Conservation (phyloP, 495 filamentous ascomycete genomes). For the Hypoxylon subgilvum region DNA sequence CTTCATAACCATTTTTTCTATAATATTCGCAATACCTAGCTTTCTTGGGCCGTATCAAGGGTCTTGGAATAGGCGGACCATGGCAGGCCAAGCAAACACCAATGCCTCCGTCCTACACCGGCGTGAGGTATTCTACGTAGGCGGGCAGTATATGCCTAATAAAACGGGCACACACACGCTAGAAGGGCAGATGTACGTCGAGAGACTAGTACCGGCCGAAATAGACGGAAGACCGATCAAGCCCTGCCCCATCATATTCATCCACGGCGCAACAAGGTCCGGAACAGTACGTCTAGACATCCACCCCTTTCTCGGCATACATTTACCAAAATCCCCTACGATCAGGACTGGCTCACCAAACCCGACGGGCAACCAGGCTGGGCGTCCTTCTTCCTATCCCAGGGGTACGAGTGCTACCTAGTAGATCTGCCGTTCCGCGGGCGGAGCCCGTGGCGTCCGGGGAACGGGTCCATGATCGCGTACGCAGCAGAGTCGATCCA, state of each 20-base stretch:
- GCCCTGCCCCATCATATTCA: slow-evolving; percentile 55
- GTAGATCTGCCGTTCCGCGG: slow-evolving; percentile 52
- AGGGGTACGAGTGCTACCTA: slow-evolving; percentile 56
- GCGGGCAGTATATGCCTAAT: slow-evolving; percentile 51
- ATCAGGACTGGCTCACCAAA: slow-evolving; percentile 56
- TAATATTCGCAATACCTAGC: no score
- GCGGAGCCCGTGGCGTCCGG: slow-evolving; percentile 40
- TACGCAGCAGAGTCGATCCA: slow-evolving; percentile 39
- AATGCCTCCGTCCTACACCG: slow-evolving; percentile 11
- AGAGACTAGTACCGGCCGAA: slow-evolving; percentile 52
- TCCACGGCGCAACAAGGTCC: slow-evolving; percentile 60
- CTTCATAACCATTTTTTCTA: no score
- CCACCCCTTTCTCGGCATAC: not conserved
- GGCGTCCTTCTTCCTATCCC: slow-evolving; percentile 56
- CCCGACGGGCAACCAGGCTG: slow-evolving; percentile 59
- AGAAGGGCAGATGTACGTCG: slow-evolving; percentile 63
- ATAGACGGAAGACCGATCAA: slow-evolving; percentile 8
- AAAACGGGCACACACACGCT: slow-evolving; percentile 46
- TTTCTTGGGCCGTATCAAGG: no score
- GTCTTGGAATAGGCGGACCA: not conserved
- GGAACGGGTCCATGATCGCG: slow-evolving; percentile 24
- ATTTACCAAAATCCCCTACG: not conserved
- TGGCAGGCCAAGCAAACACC: not conserved
- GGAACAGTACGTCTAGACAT: slow-evolving; percentile 56
- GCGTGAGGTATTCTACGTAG: slow-evolving; percentile 56